Base-by-base conservation (phyloP, 257 asterid species). In the Penstemon barbatus region DNA sequence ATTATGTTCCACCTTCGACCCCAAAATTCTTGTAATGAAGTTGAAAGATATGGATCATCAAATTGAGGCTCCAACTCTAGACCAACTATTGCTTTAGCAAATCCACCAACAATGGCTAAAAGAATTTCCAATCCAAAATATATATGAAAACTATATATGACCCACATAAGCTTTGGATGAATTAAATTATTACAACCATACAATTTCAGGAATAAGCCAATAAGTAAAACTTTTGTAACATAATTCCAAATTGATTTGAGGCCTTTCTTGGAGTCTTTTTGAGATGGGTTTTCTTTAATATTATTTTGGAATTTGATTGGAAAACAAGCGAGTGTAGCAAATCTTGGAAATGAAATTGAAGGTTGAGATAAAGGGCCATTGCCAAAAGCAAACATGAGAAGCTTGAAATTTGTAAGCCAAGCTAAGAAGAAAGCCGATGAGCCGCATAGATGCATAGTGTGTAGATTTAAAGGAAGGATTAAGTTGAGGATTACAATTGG, bases 361-460 rank as follows among this genome's bases (percentile, higher is more conserved):
- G 69, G 68, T 8, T 74, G 72, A 19, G 87, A 79, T 25, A 83
- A 49, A 8, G 87, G 85, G 54, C 87, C 85, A 3, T 41, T 41
- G 5, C 64, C 74, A 11, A 75, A 80, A 7, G 85, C 74, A 48
- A 82, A 54, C 70, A 77, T 8, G 72, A 83, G 63, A 70, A 83
- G 83, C 49, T 83, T 83, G 69, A 83, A 83, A 50, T 82, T 82
- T 41, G 76, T 74, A 15, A 82, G 87, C 87, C 87, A 82, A 19
- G 66, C 65, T 10, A 83, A 56, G 73, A 80, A 75, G 76, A 77
- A 83, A 9, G 82, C 83, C 7, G 81, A 39, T 3, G 65, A 55
- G 64, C 74, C 77, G 33, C 85, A 79, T 65, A 83, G 79, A 48
- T 83, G 85, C 65, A 83, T 57, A 0, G 87, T 61, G 76, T 83